Evolutionary conservation across 768 basidiomycete species (phyloP), one percentile per base, ranked within the genome.

Genomic region (Boletus huronensis): DNA sequence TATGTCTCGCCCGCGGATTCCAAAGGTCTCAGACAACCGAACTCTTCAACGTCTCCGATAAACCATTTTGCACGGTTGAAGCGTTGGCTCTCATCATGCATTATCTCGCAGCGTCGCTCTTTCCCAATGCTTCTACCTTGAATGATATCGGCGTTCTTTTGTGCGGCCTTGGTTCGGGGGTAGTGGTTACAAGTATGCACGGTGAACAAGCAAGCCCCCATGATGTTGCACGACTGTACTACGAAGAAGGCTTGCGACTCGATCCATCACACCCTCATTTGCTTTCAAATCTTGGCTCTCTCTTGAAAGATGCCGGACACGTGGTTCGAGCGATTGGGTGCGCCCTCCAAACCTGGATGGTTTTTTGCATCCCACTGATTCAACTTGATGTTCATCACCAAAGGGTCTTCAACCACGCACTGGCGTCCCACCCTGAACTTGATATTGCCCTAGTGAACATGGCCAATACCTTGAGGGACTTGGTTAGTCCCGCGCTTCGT

Each of bases 361-460:
- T 40, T 29, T 9, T 41, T 25, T 35, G 31, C n/a, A n/a, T 53
- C 26, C 10, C 39, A 36, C 49, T 62, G 35, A 58, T 45, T 45
- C 11, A 29, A 32, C 29, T 52, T n/a, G 8, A 46, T 29, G 17
- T 34, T 29, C 13, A 23, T 23, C 32, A 34, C 21, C 39, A 7
- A 52, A 77, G 77, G 34, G 55, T 78, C 14, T 79, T 78, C 60
- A 66, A 65, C 40, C 68, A 72, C 44, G 77, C 77, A 2, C 58
- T 79, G 16, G 49, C 68, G 36, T 57, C 58, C 38, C 76, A 79
- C 48, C 79, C 79, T 6, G 74, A 77, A 56, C 76, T 79, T 32
- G 80, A 79, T 40, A 76, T 81, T 52, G 79, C 79, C 3, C 67
- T 81, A 10, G 78, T 79, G 16, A 81, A 81, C 51, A 70, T 81